Conservation (phyloP, 75 land plant genomes). For the Picea glauca region DNA sequence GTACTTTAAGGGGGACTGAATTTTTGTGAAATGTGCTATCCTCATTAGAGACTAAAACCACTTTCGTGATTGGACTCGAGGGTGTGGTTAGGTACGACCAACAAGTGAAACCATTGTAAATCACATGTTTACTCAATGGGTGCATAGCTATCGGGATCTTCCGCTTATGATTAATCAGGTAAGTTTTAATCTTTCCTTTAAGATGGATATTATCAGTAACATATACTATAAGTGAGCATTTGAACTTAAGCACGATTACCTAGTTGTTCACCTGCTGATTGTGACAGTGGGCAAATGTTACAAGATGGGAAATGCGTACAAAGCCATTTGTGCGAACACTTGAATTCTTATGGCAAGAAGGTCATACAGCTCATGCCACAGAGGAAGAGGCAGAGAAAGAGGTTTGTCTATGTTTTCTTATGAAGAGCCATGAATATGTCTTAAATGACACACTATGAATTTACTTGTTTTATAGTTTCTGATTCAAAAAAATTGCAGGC, state of each 20-base stretch:
- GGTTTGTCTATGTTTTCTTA: slow-evolving; percentile 25
- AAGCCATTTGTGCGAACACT: slow-evolving; percentile 97
- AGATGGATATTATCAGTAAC: not conserved
- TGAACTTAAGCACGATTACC: not conserved
- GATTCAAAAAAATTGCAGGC: slow-evolving; percentile 53
- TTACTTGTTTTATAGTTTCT: not conserved
- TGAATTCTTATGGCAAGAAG: slow-evolving; percentile 99
- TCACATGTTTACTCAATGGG: slow-evolving; percentile 99
- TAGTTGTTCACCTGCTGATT: not conserved
- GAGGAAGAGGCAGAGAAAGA: slow-evolving; percentile 94
- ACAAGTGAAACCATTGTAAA: slow-evolving; percentile 99
- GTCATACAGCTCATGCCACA: slow-evolving; percentile 94
- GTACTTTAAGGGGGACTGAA: not conserved
- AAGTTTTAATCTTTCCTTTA: not conserved
- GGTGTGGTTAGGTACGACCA: slow-evolving; percentile 81
- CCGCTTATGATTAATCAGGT: slow-evolving; percentile 96
- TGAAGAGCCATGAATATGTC: not conserved
- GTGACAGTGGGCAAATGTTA: slow-evolving; percentile 89
- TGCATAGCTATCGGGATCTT: slow-evolving; percentile 95
- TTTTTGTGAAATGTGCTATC: slow-evolving; percentile 6
- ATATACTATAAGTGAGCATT: not conserved
- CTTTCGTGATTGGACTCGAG: slow-evolving; percentile 30
- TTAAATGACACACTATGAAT: not conserved
- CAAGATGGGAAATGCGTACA: slow-evolving; percentile 98
- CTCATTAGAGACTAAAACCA: not conserved